Evolutionary conservation across 164 flowering plant species (phyloP).

Genomic region (Nymphaea thermarum): DNA sequence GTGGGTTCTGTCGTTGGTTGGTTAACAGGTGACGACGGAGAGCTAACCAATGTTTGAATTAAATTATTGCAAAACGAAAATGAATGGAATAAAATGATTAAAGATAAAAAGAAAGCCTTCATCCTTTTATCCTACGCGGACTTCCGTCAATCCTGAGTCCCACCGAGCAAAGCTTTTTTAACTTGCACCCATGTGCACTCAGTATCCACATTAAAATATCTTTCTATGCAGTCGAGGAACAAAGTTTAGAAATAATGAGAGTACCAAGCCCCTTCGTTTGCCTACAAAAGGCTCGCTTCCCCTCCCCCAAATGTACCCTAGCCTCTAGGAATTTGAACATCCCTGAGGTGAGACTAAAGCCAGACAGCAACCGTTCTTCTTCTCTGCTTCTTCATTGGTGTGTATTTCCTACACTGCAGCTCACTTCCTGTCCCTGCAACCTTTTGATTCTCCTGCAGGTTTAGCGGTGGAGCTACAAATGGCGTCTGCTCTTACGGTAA

Average conservation of each 20-base stretch:
- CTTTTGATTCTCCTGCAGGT: neutral
- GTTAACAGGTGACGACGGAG: neutral
- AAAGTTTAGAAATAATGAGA: neutral
- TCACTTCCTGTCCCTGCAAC: neutral
- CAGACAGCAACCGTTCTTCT: neutral
- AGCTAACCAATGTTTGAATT: neutral
- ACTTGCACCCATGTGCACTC: neutral
- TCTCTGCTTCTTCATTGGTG: neutral
- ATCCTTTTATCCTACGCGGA: neutral
- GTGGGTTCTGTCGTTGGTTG: neutral
- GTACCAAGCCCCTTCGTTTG: neutral
- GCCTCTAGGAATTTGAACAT: neutral
- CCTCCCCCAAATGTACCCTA: neutral
- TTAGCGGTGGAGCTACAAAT: conserved; percentile 12
- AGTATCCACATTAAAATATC: neutral
- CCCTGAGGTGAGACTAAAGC: neutral
- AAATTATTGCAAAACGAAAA: too few relatives aligned
- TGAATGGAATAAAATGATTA: too few relatives aligned
- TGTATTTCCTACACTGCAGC: neutral
- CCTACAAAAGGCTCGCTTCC: neutral
- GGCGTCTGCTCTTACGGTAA: conserved; percentile 19
- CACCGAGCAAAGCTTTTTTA: neutral
- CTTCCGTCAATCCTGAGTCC: neutral
- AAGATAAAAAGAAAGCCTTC: neutral
- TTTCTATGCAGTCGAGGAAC: neutral